phyloP scores from a whole-genome alignment of 495 filamentous ascomycete genomes.

The Sabuloglossum arenarium region DNA sequence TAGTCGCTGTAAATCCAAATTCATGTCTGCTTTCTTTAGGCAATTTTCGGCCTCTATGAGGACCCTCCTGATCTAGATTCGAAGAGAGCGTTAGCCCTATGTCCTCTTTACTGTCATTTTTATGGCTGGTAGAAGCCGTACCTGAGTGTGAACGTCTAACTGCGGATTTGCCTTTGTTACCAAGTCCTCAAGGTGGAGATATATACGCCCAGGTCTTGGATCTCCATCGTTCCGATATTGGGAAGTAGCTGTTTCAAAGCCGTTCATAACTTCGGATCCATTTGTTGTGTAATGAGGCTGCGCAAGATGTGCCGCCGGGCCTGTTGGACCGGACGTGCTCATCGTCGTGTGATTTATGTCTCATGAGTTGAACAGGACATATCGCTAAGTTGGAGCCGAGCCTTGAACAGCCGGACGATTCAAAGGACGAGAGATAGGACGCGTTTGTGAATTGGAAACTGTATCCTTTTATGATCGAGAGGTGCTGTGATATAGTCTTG shows the following conservation, averaged over 20 bases:
- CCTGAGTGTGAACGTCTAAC: conserved; percentile 22
- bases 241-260: not conserved
- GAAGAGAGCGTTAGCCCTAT: not conserved
- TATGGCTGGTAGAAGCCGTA: conserved; percentile 12
- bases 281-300: not conserved
- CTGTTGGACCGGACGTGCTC: not conserved
- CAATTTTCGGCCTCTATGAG: conserved; percentile 27
- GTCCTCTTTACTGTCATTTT: not conserved
- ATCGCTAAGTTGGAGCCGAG: not conserved
- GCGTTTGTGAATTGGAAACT: not conserved
- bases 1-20: conserved; percentile 29
- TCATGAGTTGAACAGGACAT: not conserved
- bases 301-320: not conserved
- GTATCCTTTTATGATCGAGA: too few species aligned
- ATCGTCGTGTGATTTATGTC: not conserved
- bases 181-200: conserved; percentile 7
- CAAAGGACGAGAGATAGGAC: not conserved
- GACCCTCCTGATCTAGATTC: conserved; percentile 22
- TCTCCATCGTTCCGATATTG: not conserved
- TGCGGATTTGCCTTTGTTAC: conserved; percentile 23
- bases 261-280: not conserved
- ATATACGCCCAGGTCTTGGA: not conserved
- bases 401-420: not conserved
- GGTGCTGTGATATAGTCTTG: too few species aligned
- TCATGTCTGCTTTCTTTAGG: conserved; percentile 29